phyloP scores from a whole-genome alignment of 2,329 filamentous ascomycete species.

The Leptosphaerulina australis region DNA sequence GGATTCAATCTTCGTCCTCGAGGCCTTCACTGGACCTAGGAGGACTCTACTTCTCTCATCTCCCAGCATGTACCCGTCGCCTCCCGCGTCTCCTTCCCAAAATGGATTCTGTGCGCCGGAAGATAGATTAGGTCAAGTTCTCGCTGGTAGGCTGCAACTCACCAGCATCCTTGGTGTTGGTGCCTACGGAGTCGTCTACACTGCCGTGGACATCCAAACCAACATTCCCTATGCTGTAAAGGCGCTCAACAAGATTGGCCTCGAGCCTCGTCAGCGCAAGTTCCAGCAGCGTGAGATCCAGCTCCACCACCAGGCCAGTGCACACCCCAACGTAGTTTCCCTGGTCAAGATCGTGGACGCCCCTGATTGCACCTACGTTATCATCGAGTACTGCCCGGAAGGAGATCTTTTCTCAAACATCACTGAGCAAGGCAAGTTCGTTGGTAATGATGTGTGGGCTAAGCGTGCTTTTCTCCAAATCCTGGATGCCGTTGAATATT shows the following conservation, averaged over 20 bases:
- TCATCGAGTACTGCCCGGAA: constrained; percentile 96
- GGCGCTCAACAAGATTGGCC: constrained; percentile 89
- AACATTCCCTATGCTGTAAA: constrained; percentile 91
- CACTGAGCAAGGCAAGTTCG: constrained; percentile 90
- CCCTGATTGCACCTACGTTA: constrained; percentile 90
- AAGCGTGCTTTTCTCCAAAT: constrained; percentile 92
- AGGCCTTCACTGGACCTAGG: constrained; percentile 51
- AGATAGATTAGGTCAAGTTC: constrained; percentile 81
- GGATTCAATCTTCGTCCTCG: constrained; percentile 43
- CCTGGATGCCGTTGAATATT: constrained; percentile 93
- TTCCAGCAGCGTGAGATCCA: constrained; percentile 95
- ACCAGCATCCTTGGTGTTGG: constrained; percentile 87
- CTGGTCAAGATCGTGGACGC: constrained; percentile 93
- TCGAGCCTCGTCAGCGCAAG: constrained; percentile 83
- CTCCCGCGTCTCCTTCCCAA: constrained; percentile 56
- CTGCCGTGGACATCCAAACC: constrained; percentile 81
- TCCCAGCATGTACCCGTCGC: constrained; percentile 57
- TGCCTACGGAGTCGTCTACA: constrained; percentile 96
- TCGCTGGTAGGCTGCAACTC: constrained; percentile 83
- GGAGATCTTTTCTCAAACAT: constrained; percentile 98
- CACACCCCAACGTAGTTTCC: constrained; percentile 91
- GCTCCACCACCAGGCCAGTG: constrained; percentile 86
- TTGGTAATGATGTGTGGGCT: constrained; percentile 88
- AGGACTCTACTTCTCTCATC: constrained; percentile 38
- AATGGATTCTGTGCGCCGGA: constrained; percentile 65